Evolutionary conservation across 225 moss, liverwort and hornwort species (phyloP).

Genomic region (Ulota crispa): DNA sequence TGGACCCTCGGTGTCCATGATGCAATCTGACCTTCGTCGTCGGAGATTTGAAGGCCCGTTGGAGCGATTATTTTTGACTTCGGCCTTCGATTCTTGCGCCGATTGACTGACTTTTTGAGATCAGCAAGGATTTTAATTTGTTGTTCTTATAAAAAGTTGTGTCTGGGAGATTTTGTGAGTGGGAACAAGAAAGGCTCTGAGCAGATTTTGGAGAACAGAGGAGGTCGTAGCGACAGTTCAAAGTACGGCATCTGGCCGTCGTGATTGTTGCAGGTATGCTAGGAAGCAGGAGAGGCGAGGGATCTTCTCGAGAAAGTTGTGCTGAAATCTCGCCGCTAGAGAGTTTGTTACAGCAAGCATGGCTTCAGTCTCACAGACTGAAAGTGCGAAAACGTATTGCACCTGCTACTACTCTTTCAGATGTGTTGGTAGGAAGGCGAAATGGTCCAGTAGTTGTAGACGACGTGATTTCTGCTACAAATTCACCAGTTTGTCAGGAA

Average conservation of each 20-base stretch:
- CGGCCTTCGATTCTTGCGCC: neutral
- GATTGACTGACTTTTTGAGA: neutral
- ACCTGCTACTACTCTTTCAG: constrained; percentile 11
- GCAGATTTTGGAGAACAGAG: neutral
- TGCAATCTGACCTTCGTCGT: neutral
- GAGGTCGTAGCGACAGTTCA: neutral
- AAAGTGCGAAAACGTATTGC: constrained; percentile 35
- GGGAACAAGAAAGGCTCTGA: neutral
- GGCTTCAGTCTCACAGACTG: constrained; percentile 36
- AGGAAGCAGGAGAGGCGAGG: constrained; percentile 35
- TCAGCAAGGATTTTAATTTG: neutral
- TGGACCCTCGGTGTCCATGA: neutral
- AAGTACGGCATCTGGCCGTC: neutral
- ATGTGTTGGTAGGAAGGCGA: constrained; percentile 24
- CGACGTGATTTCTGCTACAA: neutral
- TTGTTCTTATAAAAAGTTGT: neutral
- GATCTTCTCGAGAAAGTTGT: constrained; percentile 19
- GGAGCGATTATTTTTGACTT: constrained; percentile 12
- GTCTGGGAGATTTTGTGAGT: neutral
- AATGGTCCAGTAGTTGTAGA: constrained; percentile 3
- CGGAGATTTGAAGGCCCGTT: neutral
- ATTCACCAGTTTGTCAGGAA: constrained; percentile 13
- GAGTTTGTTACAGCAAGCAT: constrained; percentile 45
- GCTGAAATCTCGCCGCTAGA: constrained; percentile 36
- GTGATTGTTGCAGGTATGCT: constrained; percentile 40